A percentile compares a stretch with the other conserved stretches of the same genome.
phyloP scores from a whole-genome alignment of 352 stramenopile species.

The Elongisporangium anandrum region DNA sequence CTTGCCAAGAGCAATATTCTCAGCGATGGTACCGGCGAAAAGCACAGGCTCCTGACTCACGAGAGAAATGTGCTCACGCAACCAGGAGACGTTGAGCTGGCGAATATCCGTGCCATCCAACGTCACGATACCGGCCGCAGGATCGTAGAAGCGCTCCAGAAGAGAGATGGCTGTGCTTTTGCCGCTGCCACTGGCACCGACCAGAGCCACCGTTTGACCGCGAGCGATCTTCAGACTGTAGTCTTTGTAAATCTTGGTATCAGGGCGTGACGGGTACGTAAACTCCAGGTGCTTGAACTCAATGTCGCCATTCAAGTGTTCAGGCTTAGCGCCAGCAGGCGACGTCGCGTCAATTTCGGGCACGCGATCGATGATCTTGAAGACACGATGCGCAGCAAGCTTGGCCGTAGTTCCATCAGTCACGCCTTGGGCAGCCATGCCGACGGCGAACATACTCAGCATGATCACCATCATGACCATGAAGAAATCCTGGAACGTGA shows the following conservation, averaged over 20 bases:
- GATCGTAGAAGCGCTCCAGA: constrained; percentile 75
- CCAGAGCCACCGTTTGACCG: constrained; percentile 75
- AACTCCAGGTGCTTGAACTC: constrained; percentile 49
- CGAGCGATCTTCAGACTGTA: constrained; percentile 57
- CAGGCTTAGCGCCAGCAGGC: constrained; percentile 60
- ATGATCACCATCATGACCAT: constrained; percentile 71
- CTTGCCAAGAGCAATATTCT: constrained; percentile 40
- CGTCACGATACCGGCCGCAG: constrained; percentile 26
- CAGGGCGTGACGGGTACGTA: constrained; percentile 37
- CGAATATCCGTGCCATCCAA: constrained; percentile 65
- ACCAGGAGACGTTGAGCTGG: constrained; percentile 38
- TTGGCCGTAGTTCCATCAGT: constrained; percentile 49
- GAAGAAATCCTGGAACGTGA: constrained; percentile 73
- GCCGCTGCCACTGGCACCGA: constrained; percentile 78
- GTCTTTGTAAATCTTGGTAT: constrained; percentile 53
- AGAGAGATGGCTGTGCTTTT: constrained; percentile 81
- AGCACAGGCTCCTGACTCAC: constrained; percentile 85
- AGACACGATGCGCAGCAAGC: constrained; percentile 55
- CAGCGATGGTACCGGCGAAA: constrained; percentile 53
- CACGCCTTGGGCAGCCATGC: constrained; percentile 44
- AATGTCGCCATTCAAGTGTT: constrained; percentile 21
- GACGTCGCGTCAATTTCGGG: constrained; percentile 32
- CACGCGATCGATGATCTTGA: constrained; percentile 75
- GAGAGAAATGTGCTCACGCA: constrained; percentile 56
- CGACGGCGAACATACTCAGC: constrained; percentile 51